A percentile compares a stretch with the other conserved stretches of the same genome.
These are phyloP conservation scores for Mucor racemosus DNA, from an alignment of 371 early-diverging fungal genomes.

Conservation along the genomic window DNA sequence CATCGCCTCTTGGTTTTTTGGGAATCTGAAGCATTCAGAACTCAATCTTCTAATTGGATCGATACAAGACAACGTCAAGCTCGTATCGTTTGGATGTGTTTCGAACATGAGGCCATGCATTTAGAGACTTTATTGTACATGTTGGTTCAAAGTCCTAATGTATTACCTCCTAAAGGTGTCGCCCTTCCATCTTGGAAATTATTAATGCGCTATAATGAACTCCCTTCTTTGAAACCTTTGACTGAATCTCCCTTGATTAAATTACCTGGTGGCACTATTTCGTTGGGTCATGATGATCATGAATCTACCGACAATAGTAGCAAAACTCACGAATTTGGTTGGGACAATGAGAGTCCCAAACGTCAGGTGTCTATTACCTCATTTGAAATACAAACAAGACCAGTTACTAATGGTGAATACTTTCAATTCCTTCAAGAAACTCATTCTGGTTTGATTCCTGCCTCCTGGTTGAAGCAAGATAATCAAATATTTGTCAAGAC, in stretches of 20 bases:
- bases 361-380: conserved; percentile 40
- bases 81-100: conserved; percentile 81
- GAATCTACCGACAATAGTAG: conserved; percentile 44
- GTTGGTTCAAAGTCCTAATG: conserved; percentile 71
- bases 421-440: conserved; percentile 53
- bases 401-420: conserved; percentile 85
- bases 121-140: conserved; percentile 88
- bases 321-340: conserved; percentile 64
- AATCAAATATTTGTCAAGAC: conserved; percentile 61
- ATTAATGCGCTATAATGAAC: not conserved
- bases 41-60: conserved; percentile 19
- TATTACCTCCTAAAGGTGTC: conserved; percentile 43
- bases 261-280: conserved; percentile 36
- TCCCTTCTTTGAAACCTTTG: conserved; percentile 17
- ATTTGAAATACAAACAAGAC: conserved; percentile 76
- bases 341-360: conserved; percentile 88
- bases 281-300: conserved; percentile 65
- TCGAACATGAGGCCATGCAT: conserved; percentile 94
- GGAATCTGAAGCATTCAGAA: conserved; percentile 35
- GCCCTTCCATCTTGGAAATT: conserved; percentile 35
- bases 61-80: conserved; percentile 49
- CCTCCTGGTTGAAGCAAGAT: conserved; percentile 55
- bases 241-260: conserved; percentile 17
- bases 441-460: conserved; percentile 29
- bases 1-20: conserved; percentile 48